phyloP scores from a whole-genome alignment of 148 eudicot species.

The Nyssa sinensis region DNA sequence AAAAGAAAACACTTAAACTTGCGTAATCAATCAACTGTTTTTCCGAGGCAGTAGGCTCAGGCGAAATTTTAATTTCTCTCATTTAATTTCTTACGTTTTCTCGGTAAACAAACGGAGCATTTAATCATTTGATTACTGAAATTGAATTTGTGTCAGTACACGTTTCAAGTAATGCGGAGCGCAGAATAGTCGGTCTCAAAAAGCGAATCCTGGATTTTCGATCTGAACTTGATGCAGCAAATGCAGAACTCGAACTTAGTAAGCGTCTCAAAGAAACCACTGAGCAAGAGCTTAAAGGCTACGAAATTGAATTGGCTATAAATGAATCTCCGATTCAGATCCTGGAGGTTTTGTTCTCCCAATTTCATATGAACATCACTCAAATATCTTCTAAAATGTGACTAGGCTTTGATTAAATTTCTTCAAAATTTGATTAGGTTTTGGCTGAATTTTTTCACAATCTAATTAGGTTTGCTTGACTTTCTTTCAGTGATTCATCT shows the following conservation, averaged over 20 bases:
- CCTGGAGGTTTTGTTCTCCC: slow-evolving; percentile 49
- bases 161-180: slow-evolving; percentile 36
- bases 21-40: neutral
- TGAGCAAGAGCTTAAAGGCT: slow-evolving; percentile 70
- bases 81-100: neutral
- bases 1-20: neutral
- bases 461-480: neutral
- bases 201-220: slow-evolving; percentile 53
- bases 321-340: slow-evolving; percentile 53
- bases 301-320: slow-evolving; percentile 66
- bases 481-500: slow-evolving; percentile 2
- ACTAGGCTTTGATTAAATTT: neutral
- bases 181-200: slow-evolving; percentile 53
- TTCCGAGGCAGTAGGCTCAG: neutral
- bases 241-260: slow-evolving; percentile 45
- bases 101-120: neutral
- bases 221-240: slow-evolving; percentile 40
- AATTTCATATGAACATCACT: neutral
- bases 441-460: neutral
- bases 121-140: neutral
- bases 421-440: neutral
- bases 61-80: neutral
- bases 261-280: slow-evolving; percentile 56
- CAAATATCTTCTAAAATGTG: neutral
- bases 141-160: neutral